Evolutionary conservation across 148 eudicot genomes (phyloP), one percentile per base, ranked within the genome.

Genomic region (Vaccinium vitisidaea): DNA sequence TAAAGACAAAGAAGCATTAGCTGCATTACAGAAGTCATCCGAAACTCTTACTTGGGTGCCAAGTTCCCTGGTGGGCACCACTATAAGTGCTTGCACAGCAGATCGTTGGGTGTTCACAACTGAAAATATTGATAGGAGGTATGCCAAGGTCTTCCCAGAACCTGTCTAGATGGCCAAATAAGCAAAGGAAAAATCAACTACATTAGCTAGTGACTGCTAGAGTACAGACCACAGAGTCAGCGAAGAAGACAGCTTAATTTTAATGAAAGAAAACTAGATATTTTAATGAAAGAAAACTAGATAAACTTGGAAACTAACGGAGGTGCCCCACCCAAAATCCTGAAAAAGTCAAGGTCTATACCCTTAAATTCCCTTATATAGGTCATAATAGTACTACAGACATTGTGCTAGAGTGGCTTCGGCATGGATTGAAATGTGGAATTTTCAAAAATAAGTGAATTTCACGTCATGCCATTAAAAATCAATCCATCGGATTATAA

Each of bases 121-220:
- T 71, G 99, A 94, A 88, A 87, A 92, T 79, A 96, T 88, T 83
- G 90, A 84, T 82, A 96, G 87, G 83, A 96, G 93, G 89, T 96
- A 97, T 0, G 99, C 94, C 84, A 97, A 89, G 80, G 99, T 97
- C 92, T 97, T 97, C 81, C 98, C 99, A 86, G 98, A 97, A 88
- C 99, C 99, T 92, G 98, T 95, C 99, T 97, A 92, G 61, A 90
- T 78, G 86, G 85, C 53, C 88, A 86, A 86, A 83, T 14, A 56
- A 32, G 12, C 36, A 67, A 59, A 77, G 25, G 59, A 79, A 10
- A 85, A 74, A 59, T 30, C 56, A 81, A 19, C 49, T 13, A 53
- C 54, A 75, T 75, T 14, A 87, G 80, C 49, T 49, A 80, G 54
- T 19, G 19, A 75, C 77, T 55, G 54, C 77, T 49, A 43, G 46